phyloP scores from a whole-genome alignment of 495 filamentous ascomycete species.

The Trichodelitschia bisporula region DNA sequence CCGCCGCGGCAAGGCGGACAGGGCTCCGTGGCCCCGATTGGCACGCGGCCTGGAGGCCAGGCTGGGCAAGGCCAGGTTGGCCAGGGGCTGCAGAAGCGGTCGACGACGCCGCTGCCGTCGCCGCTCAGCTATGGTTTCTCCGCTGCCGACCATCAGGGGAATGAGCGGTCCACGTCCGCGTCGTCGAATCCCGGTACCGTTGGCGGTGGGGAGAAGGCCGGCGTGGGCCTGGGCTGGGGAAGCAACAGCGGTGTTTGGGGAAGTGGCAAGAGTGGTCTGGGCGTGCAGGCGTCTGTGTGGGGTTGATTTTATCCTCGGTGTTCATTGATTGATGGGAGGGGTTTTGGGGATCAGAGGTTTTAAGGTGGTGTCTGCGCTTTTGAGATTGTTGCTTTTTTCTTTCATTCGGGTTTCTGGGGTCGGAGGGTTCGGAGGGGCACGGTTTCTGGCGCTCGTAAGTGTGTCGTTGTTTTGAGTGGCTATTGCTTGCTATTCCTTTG shows the following conservation, averaged over 20 bases:
- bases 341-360: too few species aligned
- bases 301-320: too few species aligned
- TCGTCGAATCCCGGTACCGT: constrained; percentile 30
- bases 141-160: constrained; percentile 22
- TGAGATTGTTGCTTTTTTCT: too few species aligned
- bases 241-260: constrained; percentile 18
- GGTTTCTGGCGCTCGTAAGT: too few species aligned
- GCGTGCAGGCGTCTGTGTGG: constrained; percentile 20
- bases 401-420: too few species aligned
- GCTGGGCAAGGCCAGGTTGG: constrained; percentile 23
- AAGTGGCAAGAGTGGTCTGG: constrained; percentile 11
- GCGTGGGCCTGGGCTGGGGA: constrained; percentile 12
- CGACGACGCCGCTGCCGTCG: constrained; percentile 73
- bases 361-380: too few species aligned
- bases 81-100: constrained; percentile 43
- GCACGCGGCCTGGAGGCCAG: constrained; percentile 63
- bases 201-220: constrained; percentile 12
- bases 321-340: too few species aligned
- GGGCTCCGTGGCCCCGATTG: constrained; percentile 68
- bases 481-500: too few species aligned
- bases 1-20: constrained; percentile 39
- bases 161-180: constrained; percentile 35
- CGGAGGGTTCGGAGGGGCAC: too few species aligned
- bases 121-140: constrained; percentile 65
- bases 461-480: too few species aligned